These are phyloP conservation scores for Avena eriantha DNA, from an alignment of 176 grass and related monocot genomes.

Conservation along the genomic window DNA sequence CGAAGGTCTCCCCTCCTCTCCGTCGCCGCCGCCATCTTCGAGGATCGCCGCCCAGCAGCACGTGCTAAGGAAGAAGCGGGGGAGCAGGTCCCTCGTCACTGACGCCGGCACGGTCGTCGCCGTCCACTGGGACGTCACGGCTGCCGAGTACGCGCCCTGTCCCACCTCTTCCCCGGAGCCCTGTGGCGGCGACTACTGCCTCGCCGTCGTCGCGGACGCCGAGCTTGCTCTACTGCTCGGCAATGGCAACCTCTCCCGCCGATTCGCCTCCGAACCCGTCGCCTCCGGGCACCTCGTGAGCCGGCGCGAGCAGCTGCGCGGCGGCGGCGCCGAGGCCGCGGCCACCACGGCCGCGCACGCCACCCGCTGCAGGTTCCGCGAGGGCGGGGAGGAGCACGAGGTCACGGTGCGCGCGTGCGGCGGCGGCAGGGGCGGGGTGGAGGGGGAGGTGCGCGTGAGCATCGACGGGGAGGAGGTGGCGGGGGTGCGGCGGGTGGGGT, in stretches of 20 bases:
- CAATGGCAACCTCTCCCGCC: conserved; percentile 50
- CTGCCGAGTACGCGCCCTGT: conserved; percentile 51
- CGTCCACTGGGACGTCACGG: conserved; percentile 74
- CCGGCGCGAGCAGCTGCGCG: conserved; percentile 66
- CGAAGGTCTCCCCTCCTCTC: not conserved
- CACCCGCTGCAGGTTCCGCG: conserved; percentile 63
- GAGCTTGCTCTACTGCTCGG: conserved; percentile 74
- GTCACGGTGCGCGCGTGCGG: conserved; percentile 56
- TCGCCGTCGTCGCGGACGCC: conserved; percentile 64
- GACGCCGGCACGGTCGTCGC: conserved; percentile 50
- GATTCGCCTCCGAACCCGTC: conserved; percentile 31
- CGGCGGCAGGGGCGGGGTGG: conserved; percentile 29
- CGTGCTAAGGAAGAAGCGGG: conserved; percentile 60
- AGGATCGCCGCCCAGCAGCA: conserved; percentile 25
- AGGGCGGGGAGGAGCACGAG: conserved; percentile 69
- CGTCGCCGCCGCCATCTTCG: not conserved
- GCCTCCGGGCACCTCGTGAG: conserved; percentile 34
- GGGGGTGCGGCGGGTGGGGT: conserved; percentile 56
- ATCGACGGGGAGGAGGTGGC: conserved; percentile 81
- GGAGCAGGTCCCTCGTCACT: conserved; percentile 55
- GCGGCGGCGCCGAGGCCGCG: conserved; percentile 1
- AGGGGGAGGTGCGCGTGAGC: conserved; percentile 56
- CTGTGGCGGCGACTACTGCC: conserved; percentile 52
- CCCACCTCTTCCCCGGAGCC: conserved; percentile 57
- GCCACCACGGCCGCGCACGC: conserved; percentile 41